Percentiles rank a stretch among this genome's conserved stretches.
Conservation (phyloP, 805 yeast genomes). For the Sugiyamaella smithiae region DNA sequence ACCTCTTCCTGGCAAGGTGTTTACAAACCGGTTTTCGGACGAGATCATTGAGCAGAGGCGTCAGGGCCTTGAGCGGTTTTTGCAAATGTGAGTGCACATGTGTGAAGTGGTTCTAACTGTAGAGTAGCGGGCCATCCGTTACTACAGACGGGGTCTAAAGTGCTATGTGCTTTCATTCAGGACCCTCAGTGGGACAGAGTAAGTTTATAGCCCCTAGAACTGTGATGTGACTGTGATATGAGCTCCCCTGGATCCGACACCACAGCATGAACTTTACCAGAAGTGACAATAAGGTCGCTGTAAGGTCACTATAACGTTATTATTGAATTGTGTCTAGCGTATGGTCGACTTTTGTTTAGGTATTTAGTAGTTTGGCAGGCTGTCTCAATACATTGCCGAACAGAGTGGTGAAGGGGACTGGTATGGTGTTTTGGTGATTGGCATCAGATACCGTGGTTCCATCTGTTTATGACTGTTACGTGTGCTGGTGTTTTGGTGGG, state of each 20-base stretch:
- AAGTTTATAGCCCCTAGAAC: constrained; percentile 8
- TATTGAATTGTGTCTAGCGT: too few relatives aligned
- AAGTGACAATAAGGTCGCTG: too few relatives aligned
- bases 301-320: too few relatives aligned
- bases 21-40: constrained; percentile 72
- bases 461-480: background rate
- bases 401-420: background rate
- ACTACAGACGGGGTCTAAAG: constrained; percentile 79
- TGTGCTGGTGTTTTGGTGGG: background rate
- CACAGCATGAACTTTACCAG: too few relatives aligned
- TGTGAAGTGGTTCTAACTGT: background rate
- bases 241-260: too few relatives aligned
- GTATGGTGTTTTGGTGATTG: too few relatives aligned
- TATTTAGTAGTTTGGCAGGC: too few relatives aligned
- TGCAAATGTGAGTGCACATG: constrained; percentile 39
- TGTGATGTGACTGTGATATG: too few relatives aligned
- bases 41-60: constrained; percentile 81
- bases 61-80: constrained; percentile 76
- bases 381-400: background rate
- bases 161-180: constrained; percentile 79
- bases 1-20: constrained; percentile 83
- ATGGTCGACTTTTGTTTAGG: too few relatives aligned
- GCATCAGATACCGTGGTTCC: too few relatives aligned
- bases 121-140: constrained; percentile 91
- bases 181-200: constrained; percentile 72